phyloP scores from a whole-genome alignment of 2,329 filamentous ascomycete species.

The Didymosphaeria variabile region DNA sequence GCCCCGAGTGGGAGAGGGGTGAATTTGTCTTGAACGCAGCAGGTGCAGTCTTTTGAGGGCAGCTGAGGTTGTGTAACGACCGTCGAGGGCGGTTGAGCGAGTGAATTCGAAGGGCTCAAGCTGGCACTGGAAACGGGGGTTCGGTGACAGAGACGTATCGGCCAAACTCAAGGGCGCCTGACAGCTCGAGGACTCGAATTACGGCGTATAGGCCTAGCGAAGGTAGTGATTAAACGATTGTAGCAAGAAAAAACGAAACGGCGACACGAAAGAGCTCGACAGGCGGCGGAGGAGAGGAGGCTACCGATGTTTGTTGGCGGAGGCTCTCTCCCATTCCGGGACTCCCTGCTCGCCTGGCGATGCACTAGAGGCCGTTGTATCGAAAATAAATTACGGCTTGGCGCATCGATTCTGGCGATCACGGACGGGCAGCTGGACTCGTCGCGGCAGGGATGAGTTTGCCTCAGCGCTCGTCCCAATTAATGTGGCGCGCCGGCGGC shows the following conservation, averaged over 20 bases:
- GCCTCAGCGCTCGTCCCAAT: background rate
- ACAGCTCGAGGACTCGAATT: constrained; percentile 1
- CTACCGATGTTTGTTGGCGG: constrained; percentile 26
- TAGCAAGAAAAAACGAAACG: constrained; percentile 34
- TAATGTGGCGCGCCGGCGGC: constrained; percentile 4
- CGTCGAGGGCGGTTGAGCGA: constrained; percentile 24
- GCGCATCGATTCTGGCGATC: constrained; percentile 14
- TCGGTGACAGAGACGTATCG: background rate
- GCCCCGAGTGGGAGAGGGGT: constrained; percentile 28
- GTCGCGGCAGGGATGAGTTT: background rate
- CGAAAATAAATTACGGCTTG: constrained; percentile 20
- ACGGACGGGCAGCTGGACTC: constrained; percentile 7
- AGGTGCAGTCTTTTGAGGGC: constrained; percentile 9
- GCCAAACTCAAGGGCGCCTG: constrained; percentile 17
- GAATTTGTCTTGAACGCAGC: constrained; percentile 19
- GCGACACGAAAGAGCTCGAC: constrained; percentile 26
- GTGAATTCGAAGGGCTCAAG: constrained; percentile 9
- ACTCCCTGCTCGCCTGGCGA: constrained; percentile 7
- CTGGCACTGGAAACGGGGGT: background rate
- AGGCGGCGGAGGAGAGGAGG: constrained; percentile 24
- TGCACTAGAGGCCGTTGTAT: constrained; percentile 16
- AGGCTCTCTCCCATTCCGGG: constrained; percentile 18
- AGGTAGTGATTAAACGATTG: constrained; percentile 31
- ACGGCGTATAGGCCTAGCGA: constrained; percentile 20
- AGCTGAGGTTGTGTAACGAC: constrained; percentile 26